A percentile compares a stretch with the other conserved stretches of the same genome.
Evolutionary conservation across 1,284 basidiomycete genomes (phyloP).

Genomic region (Malassezia furfur): DNA sequence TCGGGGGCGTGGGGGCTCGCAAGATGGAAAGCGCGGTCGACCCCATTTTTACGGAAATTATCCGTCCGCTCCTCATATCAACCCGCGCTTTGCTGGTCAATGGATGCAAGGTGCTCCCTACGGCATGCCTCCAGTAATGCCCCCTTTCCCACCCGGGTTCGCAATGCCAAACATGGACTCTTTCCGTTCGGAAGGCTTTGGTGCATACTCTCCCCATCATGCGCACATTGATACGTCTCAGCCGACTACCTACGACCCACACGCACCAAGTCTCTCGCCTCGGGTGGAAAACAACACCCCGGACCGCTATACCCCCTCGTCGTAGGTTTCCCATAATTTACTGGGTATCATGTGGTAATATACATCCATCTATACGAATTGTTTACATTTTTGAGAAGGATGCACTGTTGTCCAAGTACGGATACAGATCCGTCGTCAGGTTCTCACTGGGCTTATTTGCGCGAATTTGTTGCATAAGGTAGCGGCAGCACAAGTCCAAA

Average conservation of each 20-base stretch:
- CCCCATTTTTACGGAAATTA: not conserved
- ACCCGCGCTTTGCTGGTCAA: slow-evolving; percentile 13
- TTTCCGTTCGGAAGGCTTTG: not conserved
- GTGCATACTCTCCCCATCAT: not conserved
- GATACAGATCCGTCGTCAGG: slow-evolving; percentile 41
- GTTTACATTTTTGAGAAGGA: slow-evolving; percentile 31
- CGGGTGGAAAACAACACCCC: no score
- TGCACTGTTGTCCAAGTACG: slow-evolving; percentile 37
- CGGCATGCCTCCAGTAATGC: not conserved
- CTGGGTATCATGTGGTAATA: no score
- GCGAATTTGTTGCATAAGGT: slow-evolving; percentile 76
- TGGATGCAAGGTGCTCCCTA: slow-evolving; percentile 4
- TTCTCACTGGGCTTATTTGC: slow-evolving; percentile 72
- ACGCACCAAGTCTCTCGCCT: not conserved
- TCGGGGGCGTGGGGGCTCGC: not conserved
- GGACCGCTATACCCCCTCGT: no score
- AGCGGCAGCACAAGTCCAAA: slow-evolving; percentile 68
- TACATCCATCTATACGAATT: not conserved
- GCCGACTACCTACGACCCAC: not conserved
- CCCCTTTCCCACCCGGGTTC: not conserved
- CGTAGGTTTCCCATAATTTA: not conserved
- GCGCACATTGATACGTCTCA: not conserved
- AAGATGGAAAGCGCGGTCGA: not conserved
- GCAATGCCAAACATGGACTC: not conserved
- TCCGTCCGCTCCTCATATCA: slow-evolving; percentile 9